Evolutionary conservation across 768 basidiomycete genomes (phyloP), one percentile per base, ranked within the genome.

Genomic region (Suillus clintonianus): DNA sequence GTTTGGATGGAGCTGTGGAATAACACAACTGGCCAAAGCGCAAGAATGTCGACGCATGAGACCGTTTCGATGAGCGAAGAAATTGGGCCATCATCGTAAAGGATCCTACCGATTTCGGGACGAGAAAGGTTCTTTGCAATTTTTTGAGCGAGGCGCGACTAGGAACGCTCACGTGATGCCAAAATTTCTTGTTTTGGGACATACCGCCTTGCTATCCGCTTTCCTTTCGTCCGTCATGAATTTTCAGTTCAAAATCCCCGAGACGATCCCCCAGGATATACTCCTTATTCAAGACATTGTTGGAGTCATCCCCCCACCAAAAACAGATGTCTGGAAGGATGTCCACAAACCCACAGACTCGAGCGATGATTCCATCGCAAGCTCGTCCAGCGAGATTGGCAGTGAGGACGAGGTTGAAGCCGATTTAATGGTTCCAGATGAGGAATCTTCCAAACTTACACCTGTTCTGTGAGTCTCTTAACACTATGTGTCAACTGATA

Each of bases 371-470:
- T 77, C 71, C 17, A 86, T 86, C 60, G 77, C 80, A 63, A 89
- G 87, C 67, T 84, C 87, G 19, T 81, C 80, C 22, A 72, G 73
- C 63, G 85, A 85, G 51, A 76, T 74, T 43, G 85, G 82, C 62
- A 92, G 90, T 64, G 90, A 90, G 70, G 86, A 86, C 43, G 92
- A 92, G 71, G 86, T 91, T 51, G 89, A 88, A 65, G 88, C 85
- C n/a, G 83, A 82, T 64, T 81, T 89, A 34, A 79, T 82, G 22
- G 72, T 70, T 27, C 65, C 78, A 27, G 84, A 82, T 22, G 80
- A 81, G 22, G 82, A 81, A 19, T 71, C 74, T 11, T 64, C 63
- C 50, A 57, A 22, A 30, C 60, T 24, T 42, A 71, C 75, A 54
- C 63, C 68, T 4, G 27, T 17, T 41, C 61, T 37, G 74, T 74